phyloP scores from a whole-genome alignment of 2,329 filamentous ascomycete genomes.

The Pseudogymnoascus sp. region DNA sequence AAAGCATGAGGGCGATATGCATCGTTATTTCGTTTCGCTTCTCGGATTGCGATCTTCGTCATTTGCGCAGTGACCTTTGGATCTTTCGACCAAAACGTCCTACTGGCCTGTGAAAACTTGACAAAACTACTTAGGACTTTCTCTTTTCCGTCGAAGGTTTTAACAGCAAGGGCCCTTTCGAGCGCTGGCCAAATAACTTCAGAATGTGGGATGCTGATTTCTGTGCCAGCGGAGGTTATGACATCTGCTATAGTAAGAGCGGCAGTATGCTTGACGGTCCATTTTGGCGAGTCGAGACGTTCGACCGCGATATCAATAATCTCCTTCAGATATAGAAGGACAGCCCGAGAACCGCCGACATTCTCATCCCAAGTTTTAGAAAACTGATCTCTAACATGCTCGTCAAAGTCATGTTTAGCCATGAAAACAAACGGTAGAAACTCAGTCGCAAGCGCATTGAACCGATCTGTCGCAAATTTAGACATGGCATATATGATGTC shows the following conservation, averaged over 20 bases:
- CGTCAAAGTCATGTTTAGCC: constrained; percentile 75
- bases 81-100: constrained; percentile 48
- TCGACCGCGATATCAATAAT: constrained; percentile 61
- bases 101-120: constrained; percentile 61
- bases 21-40: constrained; percentile 88
- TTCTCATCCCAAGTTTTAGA: constrained; percentile 83
- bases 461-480: constrained; percentile 82
- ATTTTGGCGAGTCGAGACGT: constrained; percentile 71
- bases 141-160: constrained; percentile 91
- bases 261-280: constrained; percentile 83
- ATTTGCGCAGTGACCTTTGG: constrained; percentile 50
- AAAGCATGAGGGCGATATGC: constrained; percentile 72
- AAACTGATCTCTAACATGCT: constrained; percentile 72
- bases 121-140: constrained; percentile 72
- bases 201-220: constrained; percentile 52
- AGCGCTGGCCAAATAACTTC: constrained; percentile 70
- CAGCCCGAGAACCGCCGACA: constrained; percentile 73
- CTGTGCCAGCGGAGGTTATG: constrained; percentile 55
- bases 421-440: constrained; percentile 84
- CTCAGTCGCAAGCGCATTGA: constrained; percentile 64
- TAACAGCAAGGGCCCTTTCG: constrained; percentile 73
- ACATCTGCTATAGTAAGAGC: constrained; percentile 72
- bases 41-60: constrained; percentile 73
- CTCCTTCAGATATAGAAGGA: constrained; percentile 76
- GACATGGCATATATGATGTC: constrained; percentile 78